These are phyloP conservation scores for Aspergillus tamarii DNA, from an alignment of 2,329 filamentous ascomycete species.

Conservation along the genomic window DNA sequence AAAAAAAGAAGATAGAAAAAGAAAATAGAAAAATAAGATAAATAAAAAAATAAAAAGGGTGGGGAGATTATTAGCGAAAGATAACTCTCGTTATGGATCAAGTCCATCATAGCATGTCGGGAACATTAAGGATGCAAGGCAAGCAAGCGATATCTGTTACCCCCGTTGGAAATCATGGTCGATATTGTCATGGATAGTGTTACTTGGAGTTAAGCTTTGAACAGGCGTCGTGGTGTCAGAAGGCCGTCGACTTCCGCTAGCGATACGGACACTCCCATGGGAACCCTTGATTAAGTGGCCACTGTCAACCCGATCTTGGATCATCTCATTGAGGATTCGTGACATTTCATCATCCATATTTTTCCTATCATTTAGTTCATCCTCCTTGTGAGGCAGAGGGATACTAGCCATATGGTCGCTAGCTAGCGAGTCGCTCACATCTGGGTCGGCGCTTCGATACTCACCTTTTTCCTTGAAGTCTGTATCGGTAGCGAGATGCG, in stretches of 20 bases:
- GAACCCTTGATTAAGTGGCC: conserved; percentile 70
- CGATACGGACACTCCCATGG: conserved; percentile 68
- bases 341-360: conserved; percentile 94
- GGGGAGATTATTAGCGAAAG: conserved; percentile 4
- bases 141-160: neutral
- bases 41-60: neutral
- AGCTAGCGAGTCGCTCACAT: conserved; percentile 32
- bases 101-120: neutral
- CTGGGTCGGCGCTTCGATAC: conserved; percentile 30
- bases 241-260: conserved; percentile 43
- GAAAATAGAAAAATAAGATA: conserved; percentile 8
- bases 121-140: neutral
- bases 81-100: neutral
- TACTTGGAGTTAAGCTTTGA: conserved; percentile 31
- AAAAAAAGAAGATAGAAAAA: conserved; percentile 1
- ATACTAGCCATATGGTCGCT: conserved; percentile 32
- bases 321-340: conserved; percentile 93
- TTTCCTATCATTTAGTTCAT: conserved; percentile 52
- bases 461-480: conserved; percentile 34
- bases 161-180: conserved; percentile 2
- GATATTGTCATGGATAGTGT: conserved; percentile 18
- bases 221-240: conserved; percentile 32
- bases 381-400: conserved; percentile 34
- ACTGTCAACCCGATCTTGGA: conserved; percentile 80
- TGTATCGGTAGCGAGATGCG: conserved; percentile 59